Conservation (phyloP, 345 rosid species). For the Heritiera fomes region DNA sequence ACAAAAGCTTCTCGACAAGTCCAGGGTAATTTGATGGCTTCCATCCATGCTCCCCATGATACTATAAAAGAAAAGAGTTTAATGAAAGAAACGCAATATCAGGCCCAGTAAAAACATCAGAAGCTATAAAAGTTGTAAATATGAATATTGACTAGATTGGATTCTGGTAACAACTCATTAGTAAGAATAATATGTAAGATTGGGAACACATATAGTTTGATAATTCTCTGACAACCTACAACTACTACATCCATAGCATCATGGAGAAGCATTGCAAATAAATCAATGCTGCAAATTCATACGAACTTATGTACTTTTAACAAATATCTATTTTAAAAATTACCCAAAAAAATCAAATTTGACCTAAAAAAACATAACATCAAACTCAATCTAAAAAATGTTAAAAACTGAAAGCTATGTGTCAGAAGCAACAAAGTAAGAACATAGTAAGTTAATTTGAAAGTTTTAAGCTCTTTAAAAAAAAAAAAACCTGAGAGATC, state of each 20-base stretch:
- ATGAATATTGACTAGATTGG: neutral
- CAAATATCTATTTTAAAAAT: neutral
- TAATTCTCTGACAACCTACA: conserved; percentile 1
- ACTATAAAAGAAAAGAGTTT: conserved; percentile 39
- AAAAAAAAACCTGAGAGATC: conserved; percentile 89
- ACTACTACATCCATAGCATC: neutral
- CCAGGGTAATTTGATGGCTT: conserved; percentile 79
- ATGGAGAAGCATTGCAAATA: neutral
- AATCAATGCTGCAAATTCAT: neutral
- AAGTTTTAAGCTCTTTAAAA: conserved; percentile 1
- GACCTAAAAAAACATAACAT: neutral
- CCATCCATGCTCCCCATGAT: conserved; percentile 96
- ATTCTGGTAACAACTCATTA: neutral
- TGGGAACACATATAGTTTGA: neutral
- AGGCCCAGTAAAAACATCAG: neutral
- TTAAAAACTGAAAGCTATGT: conserved; percentile 1
- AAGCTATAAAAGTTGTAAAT: neutral
- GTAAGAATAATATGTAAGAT: neutral
- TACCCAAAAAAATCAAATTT: neutral
- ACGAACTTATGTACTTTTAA: neutral
- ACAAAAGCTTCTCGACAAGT: conserved; percentile 81
- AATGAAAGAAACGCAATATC: neutral
- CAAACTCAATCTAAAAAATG: neutral
- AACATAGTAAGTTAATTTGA: neutral
- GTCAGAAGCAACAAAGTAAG: neutral